phyloP scores from a whole-genome alignment of 441 rosid genomes.

The Isatis lusitanica region DNA sequence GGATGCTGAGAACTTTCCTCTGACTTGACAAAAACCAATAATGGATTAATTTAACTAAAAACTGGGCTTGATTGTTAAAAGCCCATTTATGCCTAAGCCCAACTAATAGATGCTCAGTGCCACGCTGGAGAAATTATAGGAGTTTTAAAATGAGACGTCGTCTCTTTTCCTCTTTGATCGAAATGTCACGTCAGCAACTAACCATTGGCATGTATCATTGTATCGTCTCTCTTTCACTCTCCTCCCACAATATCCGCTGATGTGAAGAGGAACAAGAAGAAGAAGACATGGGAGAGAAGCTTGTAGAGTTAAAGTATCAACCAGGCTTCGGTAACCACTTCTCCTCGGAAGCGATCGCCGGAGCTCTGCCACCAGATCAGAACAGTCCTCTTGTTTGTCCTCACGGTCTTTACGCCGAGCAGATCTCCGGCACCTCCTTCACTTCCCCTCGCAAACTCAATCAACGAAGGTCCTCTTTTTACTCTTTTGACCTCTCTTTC shows the following conservation, averaged over 20 bases:
- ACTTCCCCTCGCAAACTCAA: slow-evolving; percentile 85
- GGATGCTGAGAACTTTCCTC: background rate
- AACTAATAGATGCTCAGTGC: background rate
- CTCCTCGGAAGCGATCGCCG: slow-evolving; percentile 75
- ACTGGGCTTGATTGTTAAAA: background rate
- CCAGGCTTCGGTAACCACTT: slow-evolving; percentile 76
- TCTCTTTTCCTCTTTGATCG: background rate
- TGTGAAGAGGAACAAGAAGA: background rate
- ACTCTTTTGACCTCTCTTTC: background rate
- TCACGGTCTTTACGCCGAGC: slow-evolving; percentile 91
- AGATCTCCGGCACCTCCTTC: slow-evolving; percentile 94
- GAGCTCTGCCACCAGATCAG: slow-evolving; percentile 78
- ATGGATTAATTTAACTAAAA: background rate
- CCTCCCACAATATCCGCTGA: background rate
- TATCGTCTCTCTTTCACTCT: background rate
- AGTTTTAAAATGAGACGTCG: slow-evolving; percentile 19
- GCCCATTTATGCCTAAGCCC: background rate
- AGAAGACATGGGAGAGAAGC: slow-evolving; percentile 35
- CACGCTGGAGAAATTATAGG: background rate
- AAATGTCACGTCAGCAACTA: slow-evolving; percentile 14
- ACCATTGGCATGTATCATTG: background rate
- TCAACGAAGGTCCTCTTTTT: slow-evolving; percentile 55
- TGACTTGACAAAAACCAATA: background rate
- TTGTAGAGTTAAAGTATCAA: slow-evolving; percentile 45
- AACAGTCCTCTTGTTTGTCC: slow-evolving; percentile 90